Evolutionary conservation across 345 rosid species (phyloP).

Genomic region (Euphorbia lathyris): DNA sequence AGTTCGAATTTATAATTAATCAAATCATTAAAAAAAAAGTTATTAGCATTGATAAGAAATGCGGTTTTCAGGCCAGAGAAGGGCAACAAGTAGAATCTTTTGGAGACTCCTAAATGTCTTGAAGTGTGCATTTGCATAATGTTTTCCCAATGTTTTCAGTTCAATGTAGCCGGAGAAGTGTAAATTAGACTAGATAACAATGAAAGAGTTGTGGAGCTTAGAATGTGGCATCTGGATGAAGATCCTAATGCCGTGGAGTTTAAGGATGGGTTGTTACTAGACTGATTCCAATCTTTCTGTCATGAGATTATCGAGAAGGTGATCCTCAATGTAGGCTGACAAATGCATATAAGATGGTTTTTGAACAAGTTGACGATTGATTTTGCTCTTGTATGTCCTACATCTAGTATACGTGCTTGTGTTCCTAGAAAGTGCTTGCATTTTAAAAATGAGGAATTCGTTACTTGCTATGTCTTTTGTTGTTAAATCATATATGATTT

Average conservation of each 20-base stretch:
- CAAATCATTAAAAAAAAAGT: neutral
- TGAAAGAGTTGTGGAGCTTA: too few relatives aligned
- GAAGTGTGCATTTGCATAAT: neutral
- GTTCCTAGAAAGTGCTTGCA: neutral
- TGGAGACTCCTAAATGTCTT: neutral
- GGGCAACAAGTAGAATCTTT: neutral
- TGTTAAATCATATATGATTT: neutral
- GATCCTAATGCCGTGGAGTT: neutral
- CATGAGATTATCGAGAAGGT: neutral
- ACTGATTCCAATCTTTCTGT: neutral
- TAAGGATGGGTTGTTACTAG: neutral
- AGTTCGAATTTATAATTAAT: neutral
- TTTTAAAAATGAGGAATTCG: neutral
- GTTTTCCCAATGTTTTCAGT: neutral
- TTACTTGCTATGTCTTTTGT: neutral
- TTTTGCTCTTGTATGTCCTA: neutral
- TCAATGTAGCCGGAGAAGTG: neutral
- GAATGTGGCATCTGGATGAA: neutral
- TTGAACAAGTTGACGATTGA: neutral
- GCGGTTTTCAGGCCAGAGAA: neutral
- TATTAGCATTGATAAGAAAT: too few relatives aligned
- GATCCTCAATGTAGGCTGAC: neutral
- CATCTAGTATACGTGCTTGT: neutral
- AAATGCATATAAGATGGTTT: neutral
- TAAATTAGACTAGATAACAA: neutral